phyloP scores from a whole-genome alignment of 305 asterid genomes.

The Fraxinus latifolia region DNA sequence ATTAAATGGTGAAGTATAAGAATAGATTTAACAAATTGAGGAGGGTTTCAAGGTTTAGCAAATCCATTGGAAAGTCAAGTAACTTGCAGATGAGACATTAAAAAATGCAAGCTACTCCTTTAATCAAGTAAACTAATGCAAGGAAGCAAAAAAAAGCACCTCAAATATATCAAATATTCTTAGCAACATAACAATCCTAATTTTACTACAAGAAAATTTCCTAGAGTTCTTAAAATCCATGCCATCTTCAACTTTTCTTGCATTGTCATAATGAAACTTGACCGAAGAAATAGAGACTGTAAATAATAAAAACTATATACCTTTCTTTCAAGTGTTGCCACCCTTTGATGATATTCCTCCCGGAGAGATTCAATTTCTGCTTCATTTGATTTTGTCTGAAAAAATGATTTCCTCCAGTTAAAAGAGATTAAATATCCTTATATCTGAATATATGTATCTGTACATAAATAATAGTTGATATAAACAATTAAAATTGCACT shows the following conservation, averaged over 20 bases:
- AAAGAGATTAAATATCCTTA: background rate
- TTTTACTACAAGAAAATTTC: slow-evolving; percentile 11
- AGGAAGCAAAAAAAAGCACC: background rate
- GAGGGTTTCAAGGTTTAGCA: slow-evolving; percentile 10
- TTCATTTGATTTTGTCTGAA: slow-evolving; percentile 72
- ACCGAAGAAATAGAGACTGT: slow-evolving; percentile 29
- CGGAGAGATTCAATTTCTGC: slow-evolving; percentile 78
- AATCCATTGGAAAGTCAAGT: background rate
- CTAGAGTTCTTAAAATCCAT: slow-evolving; percentile 1
- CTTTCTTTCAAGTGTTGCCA: slow-evolving; percentile 85
- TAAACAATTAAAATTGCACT: background rate
- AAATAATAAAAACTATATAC: slow-evolving; percentile 31
- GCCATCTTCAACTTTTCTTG: slow-evolving; percentile 2
- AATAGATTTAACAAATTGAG: background rate
- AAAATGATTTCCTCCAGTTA: slow-evolving; percentile 20
- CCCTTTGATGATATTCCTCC: slow-evolving; percentile 86
- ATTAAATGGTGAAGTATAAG: background rate
- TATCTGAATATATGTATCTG: background rate
- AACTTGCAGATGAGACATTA: background rate
- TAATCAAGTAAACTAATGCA: slow-evolving; percentile 8
- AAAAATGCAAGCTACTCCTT: background rate
- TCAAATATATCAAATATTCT: slow-evolving; percentile 1
- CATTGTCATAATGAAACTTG: slow-evolving; percentile 7
- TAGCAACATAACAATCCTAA: background rate
- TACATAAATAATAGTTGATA: background rate